phyloP scores from a whole-genome alignment of 75 land plant genomes.

The Picea glauca region DNA sequence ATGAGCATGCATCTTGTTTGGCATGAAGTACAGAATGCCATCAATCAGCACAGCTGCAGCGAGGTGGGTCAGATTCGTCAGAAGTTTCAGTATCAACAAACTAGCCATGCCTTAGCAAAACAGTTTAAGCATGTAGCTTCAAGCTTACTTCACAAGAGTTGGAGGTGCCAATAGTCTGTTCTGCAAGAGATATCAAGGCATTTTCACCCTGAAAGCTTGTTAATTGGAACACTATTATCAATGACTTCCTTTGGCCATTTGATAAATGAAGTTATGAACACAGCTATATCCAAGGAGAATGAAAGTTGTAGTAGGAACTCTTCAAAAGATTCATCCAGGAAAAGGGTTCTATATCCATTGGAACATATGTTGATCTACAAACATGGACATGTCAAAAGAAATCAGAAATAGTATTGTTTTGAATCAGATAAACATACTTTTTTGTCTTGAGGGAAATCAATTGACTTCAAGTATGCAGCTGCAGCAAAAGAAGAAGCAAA shows the following conservation, averaged over 20 bases:
- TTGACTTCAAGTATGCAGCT: conserved; percentile 93
- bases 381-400: conserved; percentile 3
- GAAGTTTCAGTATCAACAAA: not conserved
- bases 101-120: not conserved
- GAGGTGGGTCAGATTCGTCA: not conserved
- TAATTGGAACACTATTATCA: not conserved
- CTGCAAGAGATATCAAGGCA: not conserved
- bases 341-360: not conserved
- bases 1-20: not conserved
- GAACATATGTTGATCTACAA: not conserved
- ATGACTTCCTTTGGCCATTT: not conserved
- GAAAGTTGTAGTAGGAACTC: not conserved
- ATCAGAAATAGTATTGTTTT: not conserved
- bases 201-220: not conserved
- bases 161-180: not conserved
- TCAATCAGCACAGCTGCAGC: not conserved
- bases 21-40: not conserved
- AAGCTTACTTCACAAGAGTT: not conserved
- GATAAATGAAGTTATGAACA: not conserved
- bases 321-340: not conserved
- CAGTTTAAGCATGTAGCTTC: not conserved
- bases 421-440: conserved; percentile 46
- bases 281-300: not conserved
- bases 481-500: conserved; percentile 99
- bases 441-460: conserved; percentile 88